A percentile compares a stretch with the other conserved stretches of the same genome.
These are phyloP conservation scores for Pyrus pyrifolia DNA, from an alignment of 306 rosid genomes.

Conservation along the genomic window DNA sequence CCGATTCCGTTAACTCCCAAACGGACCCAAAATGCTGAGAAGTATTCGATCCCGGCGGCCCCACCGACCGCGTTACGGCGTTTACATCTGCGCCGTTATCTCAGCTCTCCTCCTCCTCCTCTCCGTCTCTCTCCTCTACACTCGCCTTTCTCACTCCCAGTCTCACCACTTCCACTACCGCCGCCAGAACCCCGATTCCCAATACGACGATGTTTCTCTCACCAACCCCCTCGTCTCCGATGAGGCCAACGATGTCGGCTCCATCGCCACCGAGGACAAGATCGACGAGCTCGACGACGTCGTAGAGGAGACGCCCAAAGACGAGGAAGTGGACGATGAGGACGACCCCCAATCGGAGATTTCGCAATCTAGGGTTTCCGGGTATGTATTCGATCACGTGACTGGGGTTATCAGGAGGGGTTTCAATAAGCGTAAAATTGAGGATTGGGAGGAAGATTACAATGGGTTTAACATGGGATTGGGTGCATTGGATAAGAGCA, in stretches of 20 bases:
- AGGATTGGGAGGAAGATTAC: slow-evolving; percentile 43
- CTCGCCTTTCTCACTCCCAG: slow-evolving; percentile 60
- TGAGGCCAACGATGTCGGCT: slow-evolving; percentile 13
- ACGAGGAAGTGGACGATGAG: slow-evolving; percentile 45
- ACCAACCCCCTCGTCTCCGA: slow-evolving; percentile 42
- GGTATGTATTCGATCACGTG: slow-evolving; percentile 64
- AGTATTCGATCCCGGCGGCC: slow-evolving; percentile 39
- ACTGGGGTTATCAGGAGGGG: slow-evolving; percentile 49
- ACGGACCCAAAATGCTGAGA: slow-evolving; percentile 37
- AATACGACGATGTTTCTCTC: slow-evolving; percentile 25
- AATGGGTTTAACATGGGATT: slow-evolving; percentile 32
- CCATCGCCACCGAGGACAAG: slow-evolving; percentile 45
- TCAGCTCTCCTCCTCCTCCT: slow-evolving; percentile 64
- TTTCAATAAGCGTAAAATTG: slow-evolving; percentile 39
- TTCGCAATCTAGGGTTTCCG: slow-evolving; percentile 26
- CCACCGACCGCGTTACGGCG: slow-evolving; percentile 67
- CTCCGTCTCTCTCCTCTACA: slow-evolving; percentile 74
- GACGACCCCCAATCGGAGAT: slow-evolving; percentile 36
- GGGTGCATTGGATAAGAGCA: slow-evolving; percentile 37
- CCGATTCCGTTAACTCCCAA: neutral
- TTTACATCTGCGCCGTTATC: slow-evolving; percentile 54
- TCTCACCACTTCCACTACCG: slow-evolving; percentile 19
- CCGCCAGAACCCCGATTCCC: neutral
- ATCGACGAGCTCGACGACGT: slow-evolving; percentile 71
- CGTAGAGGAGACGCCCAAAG: slow-evolving; percentile 16